Evolutionary conservation across 805 yeast species (phyloP).

Genomic region (Candida wancherniae): DNA sequence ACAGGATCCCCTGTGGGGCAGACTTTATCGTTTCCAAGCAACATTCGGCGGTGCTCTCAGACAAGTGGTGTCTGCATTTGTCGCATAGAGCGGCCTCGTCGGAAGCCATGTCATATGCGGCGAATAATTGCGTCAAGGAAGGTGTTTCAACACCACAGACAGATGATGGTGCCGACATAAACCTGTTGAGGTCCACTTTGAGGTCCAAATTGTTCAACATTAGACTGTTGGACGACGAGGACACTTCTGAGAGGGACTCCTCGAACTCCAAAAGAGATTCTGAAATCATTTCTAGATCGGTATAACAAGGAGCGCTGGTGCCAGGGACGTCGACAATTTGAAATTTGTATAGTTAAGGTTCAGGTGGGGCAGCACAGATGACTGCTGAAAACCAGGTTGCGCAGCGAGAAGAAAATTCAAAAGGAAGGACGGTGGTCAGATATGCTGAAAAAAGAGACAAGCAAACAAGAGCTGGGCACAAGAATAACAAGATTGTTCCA

Average conservation of each 20-base stretch:
- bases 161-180: slow-evolving; percentile 4
- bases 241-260: slow-evolving; percentile 15
- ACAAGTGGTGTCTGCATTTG: slow-evolving; percentile 7
- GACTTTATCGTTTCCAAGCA: slow-evolving; percentile 6
- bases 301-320: background rate
- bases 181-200: slow-evolving; percentile 17
- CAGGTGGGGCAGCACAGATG: too few species aligned
- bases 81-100: slow-evolving; percentile 13
- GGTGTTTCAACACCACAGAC: slow-evolving; percentile 3
- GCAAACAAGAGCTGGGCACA: too few species aligned
- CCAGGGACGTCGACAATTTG: too few species aligned
- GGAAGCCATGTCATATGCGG: slow-evolving; percentile 9
- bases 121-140: slow-evolving; percentile 5
- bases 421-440: too few species aligned
- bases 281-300: slow-evolving; percentile 9
- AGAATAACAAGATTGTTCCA: too few species aligned
- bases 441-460: too few species aligned
- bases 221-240: slow-evolving; percentile 10
- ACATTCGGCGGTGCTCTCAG: slow-evolving; percentile 5
- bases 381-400: too few species aligned
- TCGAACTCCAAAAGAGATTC: slow-evolving; percentile 18
- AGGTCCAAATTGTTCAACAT: slow-evolving; percentile 16
- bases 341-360: too few species aligned
- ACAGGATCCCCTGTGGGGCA: slow-evolving; percentile 7
- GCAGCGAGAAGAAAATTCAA: too few species aligned